Percentiles rank a stretch among this genome's conserved stretches.
Conservation (phyloP, 2,329 filamentous ascomycete genomes). For the Helotiales sp. region DNA sequence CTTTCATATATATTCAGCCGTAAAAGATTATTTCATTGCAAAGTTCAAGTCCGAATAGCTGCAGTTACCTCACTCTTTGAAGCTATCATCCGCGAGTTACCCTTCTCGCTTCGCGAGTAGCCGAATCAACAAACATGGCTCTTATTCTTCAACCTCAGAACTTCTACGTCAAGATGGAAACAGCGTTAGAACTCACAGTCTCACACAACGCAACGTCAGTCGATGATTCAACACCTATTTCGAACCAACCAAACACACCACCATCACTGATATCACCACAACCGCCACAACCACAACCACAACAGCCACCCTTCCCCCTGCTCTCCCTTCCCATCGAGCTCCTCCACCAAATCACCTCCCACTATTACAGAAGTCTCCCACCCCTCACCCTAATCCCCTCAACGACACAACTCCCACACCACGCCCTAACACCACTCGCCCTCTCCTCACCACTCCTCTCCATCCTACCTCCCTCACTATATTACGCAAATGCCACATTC, state of each 20-base stretch:
- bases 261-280: not conserved
- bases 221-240: not conserved
- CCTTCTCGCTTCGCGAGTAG: not conserved
- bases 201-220: not conserved
- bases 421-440: not conserved
- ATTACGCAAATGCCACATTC: not conserved
- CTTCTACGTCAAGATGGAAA: not conserved
- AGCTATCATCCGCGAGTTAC: too few relatives aligned
- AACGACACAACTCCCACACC: not conserved
- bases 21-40: too few relatives aligned
- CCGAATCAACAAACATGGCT: not conserved
- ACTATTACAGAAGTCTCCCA: slow-evolving; percentile 2
- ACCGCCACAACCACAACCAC: too few relatives aligned
- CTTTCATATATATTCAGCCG: not conserved
- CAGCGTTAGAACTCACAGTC: not conserved
- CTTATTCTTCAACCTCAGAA: not conserved
- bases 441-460: not conserved
- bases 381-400: not conserved
- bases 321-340: not conserved
- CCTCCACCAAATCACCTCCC: not conserved
- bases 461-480: slow-evolving; percentile 3
- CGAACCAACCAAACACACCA: not conserved
- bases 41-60: not conserved
- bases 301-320: not conserved
- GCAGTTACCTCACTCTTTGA: too few relatives aligned